phyloP scores from a whole-genome alignment of 2,329 filamentous ascomycete species.

The Colletotrichum phormii region DNA sequence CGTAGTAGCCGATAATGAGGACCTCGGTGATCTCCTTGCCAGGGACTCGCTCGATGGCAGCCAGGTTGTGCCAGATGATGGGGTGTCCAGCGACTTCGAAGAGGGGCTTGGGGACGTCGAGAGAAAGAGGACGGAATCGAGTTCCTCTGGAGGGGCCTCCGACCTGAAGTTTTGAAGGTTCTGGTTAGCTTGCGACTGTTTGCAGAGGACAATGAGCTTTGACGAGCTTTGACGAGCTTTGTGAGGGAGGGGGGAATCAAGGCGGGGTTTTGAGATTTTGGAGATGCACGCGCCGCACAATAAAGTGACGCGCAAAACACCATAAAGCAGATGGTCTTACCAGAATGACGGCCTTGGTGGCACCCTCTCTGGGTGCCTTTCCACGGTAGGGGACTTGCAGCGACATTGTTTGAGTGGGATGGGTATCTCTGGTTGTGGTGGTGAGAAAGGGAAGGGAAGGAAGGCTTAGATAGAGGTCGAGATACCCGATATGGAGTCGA shows the following conservation, averaged over 20 bases:
- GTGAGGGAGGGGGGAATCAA: constrained; percentile 37
- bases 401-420: constrained; percentile 55
- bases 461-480: not conserved
- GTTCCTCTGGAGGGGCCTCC: constrained; percentile 96
- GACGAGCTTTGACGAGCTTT: not conserved
- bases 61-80: constrained; percentile 98
- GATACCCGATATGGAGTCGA: not conserved
- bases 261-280: constrained; percentile 30
- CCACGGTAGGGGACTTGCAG: constrained; percentile 67
- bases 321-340: constrained; percentile 57
- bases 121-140: constrained; percentile 91
- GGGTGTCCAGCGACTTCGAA: constrained; percentile 98
- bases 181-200: constrained; percentile 42
- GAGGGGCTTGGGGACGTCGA: constrained; percentile 97
- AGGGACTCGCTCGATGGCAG: constrained; percentile 88
- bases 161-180: constrained; percentile 68
- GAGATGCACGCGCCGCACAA: constrained; percentile 28
- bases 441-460: constrained; percentile 12
- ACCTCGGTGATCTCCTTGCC: constrained; percentile 88
- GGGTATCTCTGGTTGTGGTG: constrained; percentile 30
- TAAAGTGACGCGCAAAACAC: constrained; percentile 33
- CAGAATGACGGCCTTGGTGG: constrained; percentile 95
- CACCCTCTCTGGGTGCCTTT: constrained; percentile 62
- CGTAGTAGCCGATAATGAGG: constrained; percentile 98
- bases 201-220: constrained; percentile 22